phyloP scores from a whole-genome alignment of 1,284 basidiomycete species.

The Microbotryum scabiosae region DNA sequence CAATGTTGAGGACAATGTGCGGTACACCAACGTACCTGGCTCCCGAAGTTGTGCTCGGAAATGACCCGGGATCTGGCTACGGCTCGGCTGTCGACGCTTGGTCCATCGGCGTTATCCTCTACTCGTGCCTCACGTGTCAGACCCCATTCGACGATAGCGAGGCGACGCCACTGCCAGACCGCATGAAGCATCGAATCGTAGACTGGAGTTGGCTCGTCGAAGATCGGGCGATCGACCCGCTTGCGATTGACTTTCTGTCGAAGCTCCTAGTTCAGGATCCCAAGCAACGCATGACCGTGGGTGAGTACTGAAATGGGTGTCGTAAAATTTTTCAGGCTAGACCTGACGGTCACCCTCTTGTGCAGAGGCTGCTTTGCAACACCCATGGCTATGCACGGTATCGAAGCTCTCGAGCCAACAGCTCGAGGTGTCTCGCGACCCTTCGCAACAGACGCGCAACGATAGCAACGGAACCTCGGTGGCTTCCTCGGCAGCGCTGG shows the following conservation, averaged over 20 bases:
- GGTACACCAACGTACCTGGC: slow-evolving; percentile 77
- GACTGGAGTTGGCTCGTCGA: slow-evolving; percentile 21
- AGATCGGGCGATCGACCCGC: slow-evolving; percentile 40
- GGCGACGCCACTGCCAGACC: slow-evolving; percentile 43
- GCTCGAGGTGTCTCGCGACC: too few relatives aligned
- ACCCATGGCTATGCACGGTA: too few relatives aligned
- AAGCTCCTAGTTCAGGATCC: slow-evolving; percentile 51
- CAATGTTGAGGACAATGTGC: slow-evolving; percentile 60
- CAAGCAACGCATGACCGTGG: slow-evolving; percentile 50
- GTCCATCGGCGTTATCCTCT: slow-evolving; percentile 87
- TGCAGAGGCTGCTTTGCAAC: neutral
- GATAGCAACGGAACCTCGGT: too few relatives aligned
- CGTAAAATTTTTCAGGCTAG: too few relatives aligned
- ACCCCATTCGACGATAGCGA: slow-evolving; percentile 62
- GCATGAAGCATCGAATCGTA: slow-evolving; percentile 28
- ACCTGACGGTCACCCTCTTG: neutral
- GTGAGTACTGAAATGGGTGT: slow-evolving; percentile 14
- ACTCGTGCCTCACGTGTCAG: slow-evolving; percentile 59
- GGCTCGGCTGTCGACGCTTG: slow-evolving; percentile 79
- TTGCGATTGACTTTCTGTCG: slow-evolving; percentile 49
- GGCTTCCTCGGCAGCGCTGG: too few relatives aligned
- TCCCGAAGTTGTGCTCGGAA: slow-evolving; percentile 74
- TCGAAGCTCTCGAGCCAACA: too few relatives aligned
- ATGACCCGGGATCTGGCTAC: slow-evolving; percentile 58
- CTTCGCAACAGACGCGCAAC: too few relatives aligned